These are phyloP conservation scores for Laburnicola sp. DNA, from an alignment of 2,329 filamentous ascomycete species.

Conservation along the genomic window DNA sequence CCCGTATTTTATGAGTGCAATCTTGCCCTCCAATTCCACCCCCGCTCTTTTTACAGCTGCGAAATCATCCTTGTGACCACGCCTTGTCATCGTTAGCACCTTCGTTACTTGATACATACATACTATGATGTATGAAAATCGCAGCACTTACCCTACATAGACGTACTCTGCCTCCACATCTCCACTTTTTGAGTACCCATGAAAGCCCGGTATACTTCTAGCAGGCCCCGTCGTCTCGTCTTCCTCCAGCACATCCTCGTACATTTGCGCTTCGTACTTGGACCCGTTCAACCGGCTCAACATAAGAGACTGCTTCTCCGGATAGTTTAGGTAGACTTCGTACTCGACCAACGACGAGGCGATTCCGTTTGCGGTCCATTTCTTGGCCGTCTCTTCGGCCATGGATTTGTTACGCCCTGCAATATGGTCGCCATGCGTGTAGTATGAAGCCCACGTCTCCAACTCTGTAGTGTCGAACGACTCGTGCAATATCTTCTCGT, in stretches of 20 bases:
- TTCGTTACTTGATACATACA: background rate
- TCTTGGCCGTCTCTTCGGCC: slow-evolving; percentile 38
- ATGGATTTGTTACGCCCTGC: slow-evolving; percentile 35
- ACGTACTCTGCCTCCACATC: slow-evolving; percentile 7
- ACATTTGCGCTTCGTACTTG: slow-evolving; percentile 9
- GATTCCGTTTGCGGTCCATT: slow-evolving; percentile 32
- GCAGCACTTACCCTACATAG: background rate
- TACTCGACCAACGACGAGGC: slow-evolving; percentile 26
- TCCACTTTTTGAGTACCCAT: slow-evolving; percentile 3
- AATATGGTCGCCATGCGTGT: slow-evolving; percentile 36
- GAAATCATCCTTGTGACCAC: slow-evolving; percentile 43
- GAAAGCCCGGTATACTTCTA: slow-evolving; percentile 5
- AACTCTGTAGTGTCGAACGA: slow-evolving; percentile 32
- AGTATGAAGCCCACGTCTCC: slow-evolving; percentile 35
- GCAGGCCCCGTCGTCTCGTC: background rate
- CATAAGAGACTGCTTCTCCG: slow-evolving; percentile 25
- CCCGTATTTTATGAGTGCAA: slow-evolving; percentile 47
- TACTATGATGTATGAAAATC: background rate
- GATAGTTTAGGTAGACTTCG: slow-evolving; percentile 34
- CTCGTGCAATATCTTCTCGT: slow-evolving; percentile 32
- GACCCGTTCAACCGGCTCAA: slow-evolving; percentile 25
- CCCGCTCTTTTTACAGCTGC: slow-evolving; percentile 42
- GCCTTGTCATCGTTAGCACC: background rate
- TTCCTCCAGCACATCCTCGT: background rate
- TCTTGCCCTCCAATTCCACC: slow-evolving; percentile 48